Evolutionary conservation across 1,284 basidiomycete genomes (phyloP), one percentile per base, ranked within the genome.

Genomic region (Sanguinoderma infundibulare): DNA sequence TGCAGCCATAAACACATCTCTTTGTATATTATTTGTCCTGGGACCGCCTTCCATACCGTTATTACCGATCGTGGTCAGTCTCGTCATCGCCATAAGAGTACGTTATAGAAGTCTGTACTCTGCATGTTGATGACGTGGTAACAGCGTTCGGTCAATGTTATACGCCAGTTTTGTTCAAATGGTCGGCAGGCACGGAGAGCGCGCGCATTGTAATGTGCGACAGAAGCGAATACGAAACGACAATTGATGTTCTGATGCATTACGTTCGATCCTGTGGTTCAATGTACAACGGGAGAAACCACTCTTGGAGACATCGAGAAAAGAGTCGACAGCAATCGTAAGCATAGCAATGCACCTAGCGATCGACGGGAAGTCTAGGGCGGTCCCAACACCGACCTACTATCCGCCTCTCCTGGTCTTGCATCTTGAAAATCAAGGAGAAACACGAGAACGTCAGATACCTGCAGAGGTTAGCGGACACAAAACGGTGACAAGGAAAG

Each of bases 381-480:
- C 46, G 26, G 26, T 5, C 28, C 10, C 28, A 49, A n/a, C 28
- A 24, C 20, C 22, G 35, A 12, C 20, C 20, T 35, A n/a, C 49
- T 32, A 36, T 10, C 17, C 26, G 28, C 49, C n/a, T 36, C 49
- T 51, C 49, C 49, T 51, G 20, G n/a, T 7, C 12, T 35, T 51
- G 30, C 49, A 22, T 8, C 32, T 51, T 12, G 49, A 51, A n/a
- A 51, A 34, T 34, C 20, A 28, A 9, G 5, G 14, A n/a, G 12
- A n/a, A 35, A 10, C n/a, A 22, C 9, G 20, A 9, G 3, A 12
- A 22, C 7, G 47, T 50, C 38, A 26, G 17, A 35, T 24, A 47
- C 15, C 57, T 58, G 57, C 30, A 17, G 55, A 60, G 10, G 42
- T 54, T 22, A 51, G 49, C 46, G 20, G 2, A 24, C 22, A 47